Base-by-base conservation (phyloP, 2,329 filamentous ascomycete genomes). In the Byssochlamys sp. region DNA sequence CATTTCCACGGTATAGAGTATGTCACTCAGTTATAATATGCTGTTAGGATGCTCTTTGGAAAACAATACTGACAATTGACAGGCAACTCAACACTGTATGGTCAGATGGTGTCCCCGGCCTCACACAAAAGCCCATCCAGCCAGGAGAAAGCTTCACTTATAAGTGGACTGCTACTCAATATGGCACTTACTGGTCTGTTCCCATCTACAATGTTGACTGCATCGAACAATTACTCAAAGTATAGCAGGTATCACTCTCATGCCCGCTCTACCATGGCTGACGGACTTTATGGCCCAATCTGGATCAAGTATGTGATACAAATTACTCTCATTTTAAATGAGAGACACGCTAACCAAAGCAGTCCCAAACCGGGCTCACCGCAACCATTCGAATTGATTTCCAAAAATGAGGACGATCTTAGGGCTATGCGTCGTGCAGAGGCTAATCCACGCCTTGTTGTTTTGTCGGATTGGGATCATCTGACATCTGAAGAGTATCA, bases 81-180 rank as follows among this genome's bases (percentile, higher is more conserved):
- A 65, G 80, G 39, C 78, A 80, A 72, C 60, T 66, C 1, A 69
- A 70, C 19, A 84, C 80, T 0, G 80, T 81, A 0, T 84, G 81
- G 81, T 77, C 81, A 0, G 83, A 86, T 58, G 83, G 83, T 24
- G 78, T 82, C 0, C 79, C 81, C 1, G 82, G 82, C 1, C 67
- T 85, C 2, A 77, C 78, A 0, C 82, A 86, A 63, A 73, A 72
- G 5, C 71, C 77, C 5, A 83, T 85, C 55, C 66, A 72, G 7
- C 77, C 82, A 0, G 78, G 79, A 1, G 66, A 67, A 5, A 74
- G 66, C 28, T 85, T 79, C 64, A 72, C 70, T 1, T 81, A 85
- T 62, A 72, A 72, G 24, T 86, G 80, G 71, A 75, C 70, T 14
- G 81, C 82, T 0, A 76, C 75, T 0, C 78, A 82, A 56, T 77